Conservation (phyloP, 108 stramenopile species). For the Fragilariopsis cylindrus region DNA sequence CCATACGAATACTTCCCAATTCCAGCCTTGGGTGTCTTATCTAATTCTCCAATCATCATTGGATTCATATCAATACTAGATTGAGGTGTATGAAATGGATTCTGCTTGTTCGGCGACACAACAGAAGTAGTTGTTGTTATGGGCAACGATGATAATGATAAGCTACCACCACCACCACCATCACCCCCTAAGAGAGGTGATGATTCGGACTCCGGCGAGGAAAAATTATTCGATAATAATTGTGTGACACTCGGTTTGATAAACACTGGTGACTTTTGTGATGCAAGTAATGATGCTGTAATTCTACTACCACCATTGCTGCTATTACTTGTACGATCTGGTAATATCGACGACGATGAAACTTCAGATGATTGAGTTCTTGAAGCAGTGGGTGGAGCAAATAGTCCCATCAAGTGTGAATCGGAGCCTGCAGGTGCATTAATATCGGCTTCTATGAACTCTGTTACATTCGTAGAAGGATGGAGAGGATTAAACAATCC, state of each 20-base stretch:
- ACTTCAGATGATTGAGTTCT: not conserved
- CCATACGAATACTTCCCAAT: not conserved
- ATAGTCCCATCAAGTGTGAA: conserved; percentile 27
- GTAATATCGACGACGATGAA: not conserved
- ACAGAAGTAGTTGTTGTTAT: not conserved
- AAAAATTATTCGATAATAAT: not conserved
- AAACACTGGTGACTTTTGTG: conserved; percentile 1
- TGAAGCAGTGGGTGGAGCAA: conserved; percentile 17
- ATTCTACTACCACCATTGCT: not conserved
- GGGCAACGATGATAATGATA: not conserved
- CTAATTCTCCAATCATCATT: not conserved
- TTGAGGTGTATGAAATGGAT: not conserved
- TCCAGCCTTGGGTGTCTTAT: conserved; percentile 20
- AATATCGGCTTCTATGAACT: not conserved
- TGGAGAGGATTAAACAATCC: conserved; percentile 20
- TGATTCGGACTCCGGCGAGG: not conserved
- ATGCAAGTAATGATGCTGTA: not conserved
- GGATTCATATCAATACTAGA: not conserved
- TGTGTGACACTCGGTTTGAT: not conserved
- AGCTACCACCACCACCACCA: not conserved
- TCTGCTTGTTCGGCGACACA: not conserved
- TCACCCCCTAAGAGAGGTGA: conserved; percentile 9
- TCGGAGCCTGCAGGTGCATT: conserved; percentile 22
- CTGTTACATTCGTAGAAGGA: not conserved
- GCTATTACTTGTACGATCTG: not conserved